Base-by-base conservation (phyloP, 2,329 filamentous ascomycete species). In the Podosphaera xanthii region DNA sequence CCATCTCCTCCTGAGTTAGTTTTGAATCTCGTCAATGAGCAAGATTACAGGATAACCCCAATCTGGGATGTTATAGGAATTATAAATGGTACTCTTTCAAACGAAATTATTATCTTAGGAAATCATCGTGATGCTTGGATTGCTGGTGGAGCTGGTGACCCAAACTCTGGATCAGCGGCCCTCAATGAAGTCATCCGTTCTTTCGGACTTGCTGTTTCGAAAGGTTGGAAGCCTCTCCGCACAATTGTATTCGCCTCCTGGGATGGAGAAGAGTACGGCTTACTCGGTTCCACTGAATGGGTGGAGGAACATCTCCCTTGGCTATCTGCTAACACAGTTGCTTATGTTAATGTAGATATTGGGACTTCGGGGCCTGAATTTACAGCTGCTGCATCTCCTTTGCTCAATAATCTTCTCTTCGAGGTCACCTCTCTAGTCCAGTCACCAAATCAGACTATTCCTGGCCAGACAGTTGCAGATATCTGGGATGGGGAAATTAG, bases 81-180 rank as follows among this genome's bases (percentile, higher is more conserved):
- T 53, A 87, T 98, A 69, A 95, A 95, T 66, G 92, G 91, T 8
- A 86, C 84, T 0, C 81, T 92, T 42, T 81, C 89, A 66, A 82
- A 95, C 65, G 89, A 96, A 67, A 88, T 95, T 0, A 76, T 98
- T 53, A 77, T 98, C 2, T 73, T 97, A 38, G 89, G 90, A n/a
- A 95, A 94, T 67, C 90, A 95, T 68, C 81, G 89, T 40, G 89
- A 95, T 71, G 87, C 90, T 0, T 94, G 87, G 87, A 84, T 91
- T 66, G 83, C 83, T 30, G 87, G 87, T n/a, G 87, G 87, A 33
- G 86, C 86, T 14, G 85, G 77, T 10, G 87, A 94, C 65, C 87
- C 87, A 0, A 91, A 91, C 73, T 86, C 83, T 62, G 87, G 87
- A 62, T 89, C 84, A 14, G 85, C 87, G 3, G 80, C 83, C 0